These are phyloP conservation scores for Metschnikowia matae DNA, from an alignment of 805 yeast genomes.

Conservation along the genomic window DNA sequence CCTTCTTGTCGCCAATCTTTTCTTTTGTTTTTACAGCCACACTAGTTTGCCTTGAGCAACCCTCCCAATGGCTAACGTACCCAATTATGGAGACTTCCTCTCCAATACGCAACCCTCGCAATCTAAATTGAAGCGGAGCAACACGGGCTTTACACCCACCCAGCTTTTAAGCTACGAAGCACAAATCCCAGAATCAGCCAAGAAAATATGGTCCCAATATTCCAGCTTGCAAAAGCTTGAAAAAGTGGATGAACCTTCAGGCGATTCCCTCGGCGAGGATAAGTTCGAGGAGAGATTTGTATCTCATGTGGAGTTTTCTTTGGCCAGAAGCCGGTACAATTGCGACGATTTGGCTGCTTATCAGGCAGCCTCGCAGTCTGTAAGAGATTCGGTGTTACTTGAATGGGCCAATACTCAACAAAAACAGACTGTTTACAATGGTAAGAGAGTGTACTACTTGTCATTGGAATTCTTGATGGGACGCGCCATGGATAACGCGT, in stretches of 20 bases:
- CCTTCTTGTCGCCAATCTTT: not conserved
- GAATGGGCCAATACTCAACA: constrained; percentile 96
- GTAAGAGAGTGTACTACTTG: constrained; percentile 80
- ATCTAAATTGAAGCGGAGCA: constrained; percentile 61
- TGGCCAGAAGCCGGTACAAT: constrained; percentile 89
- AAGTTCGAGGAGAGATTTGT: constrained; percentile 68
- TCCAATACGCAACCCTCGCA: constrained; percentile 21
- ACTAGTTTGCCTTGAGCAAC: not conserved
- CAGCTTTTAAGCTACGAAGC: constrained; percentile 82
- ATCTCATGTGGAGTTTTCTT: constrained; percentile 82
- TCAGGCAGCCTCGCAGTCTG: constrained; percentile 76
- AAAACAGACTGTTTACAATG: constrained; percentile 75
- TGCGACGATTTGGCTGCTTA: constrained; percentile 92
- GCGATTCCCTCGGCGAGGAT: constrained; percentile 36
- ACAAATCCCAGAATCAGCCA: constrained; percentile 71
- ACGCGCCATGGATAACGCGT: constrained; percentile 89
- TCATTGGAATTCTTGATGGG: constrained; percentile 93
- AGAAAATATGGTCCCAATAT: constrained; percentile 73
- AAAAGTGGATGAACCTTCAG: constrained; percentile 5
- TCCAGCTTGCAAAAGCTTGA: constrained; percentile 41
- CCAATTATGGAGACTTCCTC: not conserved
- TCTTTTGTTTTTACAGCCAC: not conserved
- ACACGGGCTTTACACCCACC: constrained; percentile 88
- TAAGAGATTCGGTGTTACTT: constrained; percentile 73
- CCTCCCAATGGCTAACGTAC: not conserved